phyloP scores from a whole-genome alignment of 208 protist species.

The Trypanosoma conorhini region DNA sequence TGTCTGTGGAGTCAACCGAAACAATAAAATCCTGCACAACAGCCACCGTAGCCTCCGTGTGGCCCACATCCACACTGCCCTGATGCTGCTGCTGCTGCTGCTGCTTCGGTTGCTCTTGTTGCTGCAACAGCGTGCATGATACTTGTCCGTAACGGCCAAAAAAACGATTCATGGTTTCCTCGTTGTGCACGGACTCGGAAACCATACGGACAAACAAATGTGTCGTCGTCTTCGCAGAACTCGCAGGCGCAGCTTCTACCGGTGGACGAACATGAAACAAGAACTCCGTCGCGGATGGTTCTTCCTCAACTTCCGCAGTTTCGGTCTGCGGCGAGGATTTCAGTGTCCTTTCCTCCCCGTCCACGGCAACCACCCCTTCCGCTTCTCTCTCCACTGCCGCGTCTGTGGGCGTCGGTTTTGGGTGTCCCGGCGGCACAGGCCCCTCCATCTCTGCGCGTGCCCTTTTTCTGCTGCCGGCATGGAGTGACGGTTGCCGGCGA shows the following conservation, averaged over 20 bases:
- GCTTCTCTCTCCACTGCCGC: background rate
- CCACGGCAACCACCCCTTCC: background rate
- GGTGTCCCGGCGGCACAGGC: background rate
- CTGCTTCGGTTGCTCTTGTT: conserved; percentile 21
- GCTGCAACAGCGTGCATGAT: conserved; percentile 46
- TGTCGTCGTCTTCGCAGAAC: conserved; percentile 13
- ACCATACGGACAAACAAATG: conserved; percentile 84
- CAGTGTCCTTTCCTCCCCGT: background rate
- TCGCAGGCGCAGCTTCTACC: background rate
- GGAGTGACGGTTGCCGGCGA: background rate
- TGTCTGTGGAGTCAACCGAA: conserved; percentile 67
- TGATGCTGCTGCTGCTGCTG: conserved; percentile 31
- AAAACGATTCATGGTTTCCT: conserved; percentile 86
- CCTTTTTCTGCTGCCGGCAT: background rate
- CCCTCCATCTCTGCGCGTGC: background rate
- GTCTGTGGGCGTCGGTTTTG: background rate
- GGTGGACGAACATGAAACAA: conserved; percentile 55
- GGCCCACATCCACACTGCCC: background rate
- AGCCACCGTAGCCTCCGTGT: background rate
- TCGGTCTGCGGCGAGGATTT: background rate
- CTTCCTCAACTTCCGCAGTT: conserved; percentile 11
- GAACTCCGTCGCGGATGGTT: background rate
- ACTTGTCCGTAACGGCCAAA: conserved; percentile 91
- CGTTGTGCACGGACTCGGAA: conserved; percentile 57
- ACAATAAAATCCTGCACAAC: conserved; percentile 88